Evolutionary conservation across 2,329 filamentous ascomycete genomes (phyloP).

Genomic region (Hirsutella minnesotensis): DNA sequence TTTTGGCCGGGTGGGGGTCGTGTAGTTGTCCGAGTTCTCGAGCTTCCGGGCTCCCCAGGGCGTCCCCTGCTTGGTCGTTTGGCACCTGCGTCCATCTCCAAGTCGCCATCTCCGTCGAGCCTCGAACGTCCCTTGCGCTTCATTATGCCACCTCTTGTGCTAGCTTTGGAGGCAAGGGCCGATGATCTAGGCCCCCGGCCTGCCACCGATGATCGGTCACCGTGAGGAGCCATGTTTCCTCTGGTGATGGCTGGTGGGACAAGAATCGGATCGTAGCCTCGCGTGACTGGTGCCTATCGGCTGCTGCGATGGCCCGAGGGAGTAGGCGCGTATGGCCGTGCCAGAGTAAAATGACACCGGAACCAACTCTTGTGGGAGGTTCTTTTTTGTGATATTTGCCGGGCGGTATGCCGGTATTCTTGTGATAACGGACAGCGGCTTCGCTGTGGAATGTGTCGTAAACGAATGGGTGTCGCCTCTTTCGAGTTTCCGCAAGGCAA

Average conservation of each 20-base stretch:
- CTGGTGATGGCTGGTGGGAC: not conserved
- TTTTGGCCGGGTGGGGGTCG: constrained; percentile 5
- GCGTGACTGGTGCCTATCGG: too few species aligned
- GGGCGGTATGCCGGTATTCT: too few species aligned
- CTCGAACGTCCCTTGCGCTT: constrained; percentile 32
- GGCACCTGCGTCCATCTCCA: constrained; percentile 40
- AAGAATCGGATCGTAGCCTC: not conserved
- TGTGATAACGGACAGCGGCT: too few species aligned
- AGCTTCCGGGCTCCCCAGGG: constrained; percentile 13
- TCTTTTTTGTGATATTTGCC: too few species aligned
- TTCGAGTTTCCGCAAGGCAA: too few species aligned
- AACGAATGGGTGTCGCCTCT: too few species aligned
- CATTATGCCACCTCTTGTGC: constrained; percentile 35
- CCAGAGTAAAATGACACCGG: too few species aligned
- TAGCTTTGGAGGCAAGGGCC: constrained; percentile 16
- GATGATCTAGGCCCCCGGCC: constrained; percentile 20
- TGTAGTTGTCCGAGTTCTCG: constrained; percentile 16
- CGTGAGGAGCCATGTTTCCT: constrained; percentile 25
- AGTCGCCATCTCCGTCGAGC: constrained; percentile 44
- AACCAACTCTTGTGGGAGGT: too few species aligned
- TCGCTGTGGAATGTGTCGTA: too few species aligned
- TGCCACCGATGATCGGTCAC: constrained; percentile 10
- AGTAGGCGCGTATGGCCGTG: too few species aligned
- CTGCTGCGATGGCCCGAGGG: too few species aligned
- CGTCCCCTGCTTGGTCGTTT: constrained; percentile 21